Conservation (phyloP, 192 early-diverging fungal genomes). For the Dissophora ornata region DNA sequence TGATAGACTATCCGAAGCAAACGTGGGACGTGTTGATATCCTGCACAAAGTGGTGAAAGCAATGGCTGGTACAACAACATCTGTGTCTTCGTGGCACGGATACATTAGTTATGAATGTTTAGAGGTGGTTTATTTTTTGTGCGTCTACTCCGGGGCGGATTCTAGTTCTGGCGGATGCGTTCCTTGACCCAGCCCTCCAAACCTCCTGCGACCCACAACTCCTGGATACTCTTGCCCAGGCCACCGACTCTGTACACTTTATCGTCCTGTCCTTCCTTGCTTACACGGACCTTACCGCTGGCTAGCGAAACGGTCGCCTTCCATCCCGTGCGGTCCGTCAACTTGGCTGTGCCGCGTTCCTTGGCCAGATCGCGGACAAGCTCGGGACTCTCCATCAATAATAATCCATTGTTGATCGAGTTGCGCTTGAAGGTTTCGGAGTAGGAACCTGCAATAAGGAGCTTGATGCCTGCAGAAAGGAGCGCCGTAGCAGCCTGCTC, state of each 20-base stretch:
- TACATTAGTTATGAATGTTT: no score
- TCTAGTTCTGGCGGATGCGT: constrained; percentile 37
- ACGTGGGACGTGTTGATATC: no score
- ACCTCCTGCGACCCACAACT: constrained; percentile 93
- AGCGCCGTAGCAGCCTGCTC: constrained; percentile 98
- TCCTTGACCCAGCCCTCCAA: constrained; percentile 95
- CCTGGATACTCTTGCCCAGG: constrained; percentile 96
- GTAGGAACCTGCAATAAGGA: constrained; percentile 92
- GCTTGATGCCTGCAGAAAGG: constrained; percentile 83
- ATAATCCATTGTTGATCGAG: constrained; percentile 96
- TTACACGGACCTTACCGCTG: constrained; percentile 61
- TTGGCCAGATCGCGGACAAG: constrained; percentile 81
- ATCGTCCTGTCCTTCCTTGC: constrained; percentile 40
- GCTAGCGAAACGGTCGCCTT: constrained; percentile 52
- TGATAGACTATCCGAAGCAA: no score
- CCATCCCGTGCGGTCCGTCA: constrained; percentile 86
- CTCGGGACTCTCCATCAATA: constrained; percentile 88
- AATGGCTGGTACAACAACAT: no score
- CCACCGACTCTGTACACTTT: constrained; percentile 63
- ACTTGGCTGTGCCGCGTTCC: constrained; percentile 51
- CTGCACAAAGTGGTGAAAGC: no score
- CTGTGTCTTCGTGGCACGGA: no score
- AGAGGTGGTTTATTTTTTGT: no score
- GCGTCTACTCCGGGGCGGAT: no score
- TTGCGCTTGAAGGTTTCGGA: constrained; percentile 99